phyloP scores from a whole-genome alignment of 306 rosid species.

The Cucurbita maxima region DNA sequence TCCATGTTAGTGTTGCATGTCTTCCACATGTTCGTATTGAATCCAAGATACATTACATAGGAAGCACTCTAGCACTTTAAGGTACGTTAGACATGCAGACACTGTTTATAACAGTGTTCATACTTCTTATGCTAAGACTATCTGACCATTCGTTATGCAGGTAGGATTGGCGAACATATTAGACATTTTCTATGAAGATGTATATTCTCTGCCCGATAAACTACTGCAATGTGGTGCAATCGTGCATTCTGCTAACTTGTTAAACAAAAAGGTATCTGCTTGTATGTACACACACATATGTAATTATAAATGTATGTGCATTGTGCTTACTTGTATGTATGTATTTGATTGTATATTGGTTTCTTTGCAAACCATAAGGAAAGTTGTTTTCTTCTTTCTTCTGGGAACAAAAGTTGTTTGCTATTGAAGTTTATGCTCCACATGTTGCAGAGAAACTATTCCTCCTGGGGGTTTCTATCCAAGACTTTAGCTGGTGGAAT shows the following conservation, averaged over 20 bases:
- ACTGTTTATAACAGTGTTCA: background rate
- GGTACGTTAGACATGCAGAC: background rate
- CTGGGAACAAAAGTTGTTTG: background rate
- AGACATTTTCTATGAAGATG: constrained; percentile 74
- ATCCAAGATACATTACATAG: background rate
- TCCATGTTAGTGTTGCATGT: background rate
- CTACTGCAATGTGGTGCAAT: constrained; percentile 42
- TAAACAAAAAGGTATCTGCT: constrained; percentile 42
- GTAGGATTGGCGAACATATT: constrained; percentile 58
- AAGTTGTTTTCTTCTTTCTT: background rate
- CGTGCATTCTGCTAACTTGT: constrained; percentile 29
- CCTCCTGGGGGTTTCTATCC: constrained; percentile 34
- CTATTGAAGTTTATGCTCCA: background rate
- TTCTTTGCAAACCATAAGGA: background rate
- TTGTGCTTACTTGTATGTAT: constrained; percentile 18
- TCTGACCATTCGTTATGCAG: constrained; percentile 25
- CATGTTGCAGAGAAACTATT: constrained; percentile 39
- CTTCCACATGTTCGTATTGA: background rate
- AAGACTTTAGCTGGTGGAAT: constrained; percentile 50
- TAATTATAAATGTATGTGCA: constrained; percentile 4
- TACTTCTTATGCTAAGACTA: background rate
- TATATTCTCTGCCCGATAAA: constrained; percentile 50
- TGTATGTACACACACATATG: background rate
- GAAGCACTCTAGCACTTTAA: background rate
- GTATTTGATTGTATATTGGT: background rate